Percentiles rank a stretch among this genome's conserved stretches.
Conservation (phyloP, 1,139 yeast genomes). For the Protomyces gravidus region DNA sequence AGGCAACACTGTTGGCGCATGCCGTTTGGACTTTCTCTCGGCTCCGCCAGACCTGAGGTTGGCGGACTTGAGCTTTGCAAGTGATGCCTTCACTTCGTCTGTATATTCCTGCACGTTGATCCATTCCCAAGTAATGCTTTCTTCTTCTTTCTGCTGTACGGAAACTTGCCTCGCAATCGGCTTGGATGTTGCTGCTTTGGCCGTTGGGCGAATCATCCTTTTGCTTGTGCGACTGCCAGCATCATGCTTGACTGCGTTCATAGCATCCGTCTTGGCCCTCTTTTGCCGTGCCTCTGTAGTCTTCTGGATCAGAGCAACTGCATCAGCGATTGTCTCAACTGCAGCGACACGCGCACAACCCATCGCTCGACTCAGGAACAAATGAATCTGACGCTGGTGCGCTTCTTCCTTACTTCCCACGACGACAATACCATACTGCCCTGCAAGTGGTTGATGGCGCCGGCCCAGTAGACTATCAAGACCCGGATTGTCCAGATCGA, state of each 20-base stretch:
- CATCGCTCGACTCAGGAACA: slow-evolving; percentile 26
- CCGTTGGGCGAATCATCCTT: background rate
- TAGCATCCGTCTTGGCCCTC: too few relatives aligned
- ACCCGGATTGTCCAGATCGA: background rate
- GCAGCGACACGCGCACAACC: slow-evolving; percentile 13
- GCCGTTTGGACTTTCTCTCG: background rate
- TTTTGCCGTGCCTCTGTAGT: too few relatives aligned
- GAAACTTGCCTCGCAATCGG: too few relatives aligned
- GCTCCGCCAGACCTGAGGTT: background rate
- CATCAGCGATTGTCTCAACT: background rate
- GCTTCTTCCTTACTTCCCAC: slow-evolving; percentile 1
- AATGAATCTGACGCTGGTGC: slow-evolving; percentile 6
- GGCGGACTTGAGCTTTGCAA: too few relatives aligned
- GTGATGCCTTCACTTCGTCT: background rate
- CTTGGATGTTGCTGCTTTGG: too few relatives aligned
- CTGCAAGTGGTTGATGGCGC: background rate
- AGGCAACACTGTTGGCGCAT: background rate
- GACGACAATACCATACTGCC: slow-evolving; percentile 17
- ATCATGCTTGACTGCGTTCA: too few relatives aligned
- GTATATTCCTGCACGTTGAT: background rate
- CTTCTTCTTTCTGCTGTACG: too few relatives aligned
- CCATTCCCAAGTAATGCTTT: background rate
- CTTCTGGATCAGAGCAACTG: background rate
- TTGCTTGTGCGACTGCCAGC: too few relatives aligned
- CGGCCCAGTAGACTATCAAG: background rate